Evolutionary conservation across 306 rosid species (phyloP).

Genomic region (Castanea mollissima): DNA sequence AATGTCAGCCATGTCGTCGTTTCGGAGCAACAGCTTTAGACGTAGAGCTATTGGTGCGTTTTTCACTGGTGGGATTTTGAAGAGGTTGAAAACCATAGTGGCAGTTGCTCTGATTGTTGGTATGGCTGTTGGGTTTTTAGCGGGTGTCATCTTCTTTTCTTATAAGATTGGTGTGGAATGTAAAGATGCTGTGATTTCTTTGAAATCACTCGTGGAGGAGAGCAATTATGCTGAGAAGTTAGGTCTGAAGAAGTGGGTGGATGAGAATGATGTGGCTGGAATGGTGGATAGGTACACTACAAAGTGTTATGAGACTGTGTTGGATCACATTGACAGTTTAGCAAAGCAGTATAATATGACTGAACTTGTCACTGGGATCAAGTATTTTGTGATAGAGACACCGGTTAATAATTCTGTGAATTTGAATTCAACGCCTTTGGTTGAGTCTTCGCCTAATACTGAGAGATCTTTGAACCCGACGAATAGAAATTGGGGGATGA

Average conservation of each 20-base stretch:
- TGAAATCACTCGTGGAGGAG: slow-evolving; percentile 76
- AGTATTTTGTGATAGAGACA: slow-evolving; percentile 58
- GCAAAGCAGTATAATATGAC: slow-evolving; percentile 88
- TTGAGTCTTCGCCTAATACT: slow-evolving; percentile 51
- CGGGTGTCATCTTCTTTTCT: slow-evolving; percentile 71
- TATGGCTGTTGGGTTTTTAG: slow-evolving; percentile 74
- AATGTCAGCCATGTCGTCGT: slow-evolving; percentile 67
- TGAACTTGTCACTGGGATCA: slow-evolving; percentile 77
- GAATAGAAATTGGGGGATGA: slow-evolving; percentile 67
- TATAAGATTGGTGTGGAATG: slow-evolving; percentile 94
- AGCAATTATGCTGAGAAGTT: slow-evolving; percentile 82
- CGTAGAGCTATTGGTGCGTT: slow-evolving; percentile 61
- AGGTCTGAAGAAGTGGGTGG: slow-evolving; percentile 91
- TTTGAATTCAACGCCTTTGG: slow-evolving; percentile 28
- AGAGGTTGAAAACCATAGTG: slow-evolving; percentile 60
- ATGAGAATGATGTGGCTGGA: slow-evolving; percentile 89
- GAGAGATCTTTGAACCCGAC: slow-evolving; percentile 74
- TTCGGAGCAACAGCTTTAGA: slow-evolving; percentile 68
- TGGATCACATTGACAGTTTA: slow-evolving; percentile 79
- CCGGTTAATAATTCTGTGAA: slow-evolving; percentile 49
- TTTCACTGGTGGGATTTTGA: slow-evolving; percentile 67
- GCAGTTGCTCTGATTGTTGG: slow-evolving; percentile 75
- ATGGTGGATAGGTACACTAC: slow-evolving; percentile 78
- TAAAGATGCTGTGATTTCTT: slow-evolving; percentile 80
- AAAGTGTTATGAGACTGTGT: slow-evolving; percentile 71